Evolutionary conservation across 768 basidiomycete species (phyloP).

Genomic region (Psilocybe cubensis): DNA sequence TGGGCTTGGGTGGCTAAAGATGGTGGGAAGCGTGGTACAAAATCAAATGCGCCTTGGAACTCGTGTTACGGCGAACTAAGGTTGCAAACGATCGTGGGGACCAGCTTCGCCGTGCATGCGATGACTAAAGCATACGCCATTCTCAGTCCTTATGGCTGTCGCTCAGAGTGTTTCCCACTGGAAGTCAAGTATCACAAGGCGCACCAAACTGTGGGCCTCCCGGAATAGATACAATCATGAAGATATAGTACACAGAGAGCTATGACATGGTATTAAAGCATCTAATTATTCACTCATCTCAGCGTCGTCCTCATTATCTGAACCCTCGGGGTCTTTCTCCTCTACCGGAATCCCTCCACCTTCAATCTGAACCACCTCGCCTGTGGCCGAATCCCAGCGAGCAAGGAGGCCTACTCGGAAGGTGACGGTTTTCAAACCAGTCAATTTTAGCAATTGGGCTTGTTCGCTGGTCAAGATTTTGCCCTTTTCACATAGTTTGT

Average conservation of each 20-base stretch:
- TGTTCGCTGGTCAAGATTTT: constrained; percentile 83
- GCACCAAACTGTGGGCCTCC: not conserved
- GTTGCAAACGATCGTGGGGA: constrained; percentile 1
- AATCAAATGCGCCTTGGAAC: not conserved
- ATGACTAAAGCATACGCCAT: not conserved
- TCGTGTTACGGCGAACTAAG: not conserved
- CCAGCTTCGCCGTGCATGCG: not conserved
- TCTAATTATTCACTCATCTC: constrained; percentile 54
- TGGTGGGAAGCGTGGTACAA: not conserved
- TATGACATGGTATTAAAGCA: constrained; percentile 13
- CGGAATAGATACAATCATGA: constrained; percentile 4
- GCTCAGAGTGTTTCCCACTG: constrained; percentile 5
- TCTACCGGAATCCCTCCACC: constrained; percentile 43
- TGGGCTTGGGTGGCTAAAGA: not conserved
- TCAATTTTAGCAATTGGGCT: constrained; percentile 90
- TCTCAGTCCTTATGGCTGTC: not conserved
- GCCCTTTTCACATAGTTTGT: constrained; percentile 84
- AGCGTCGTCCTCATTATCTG: constrained; percentile 37
- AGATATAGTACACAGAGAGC: constrained; percentile 23
- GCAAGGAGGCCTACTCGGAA: constrained; percentile 76
- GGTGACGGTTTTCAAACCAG: constrained; percentile 86
- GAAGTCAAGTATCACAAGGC: constrained; percentile 9
- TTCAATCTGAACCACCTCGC: constrained; percentile 64
- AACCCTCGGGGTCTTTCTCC: constrained; percentile 38
- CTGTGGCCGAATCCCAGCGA: constrained; percentile 73